Evolutionary conservation across 345 rosid genomes (phyloP).

Genomic region (Mercurialis annua): DNA sequence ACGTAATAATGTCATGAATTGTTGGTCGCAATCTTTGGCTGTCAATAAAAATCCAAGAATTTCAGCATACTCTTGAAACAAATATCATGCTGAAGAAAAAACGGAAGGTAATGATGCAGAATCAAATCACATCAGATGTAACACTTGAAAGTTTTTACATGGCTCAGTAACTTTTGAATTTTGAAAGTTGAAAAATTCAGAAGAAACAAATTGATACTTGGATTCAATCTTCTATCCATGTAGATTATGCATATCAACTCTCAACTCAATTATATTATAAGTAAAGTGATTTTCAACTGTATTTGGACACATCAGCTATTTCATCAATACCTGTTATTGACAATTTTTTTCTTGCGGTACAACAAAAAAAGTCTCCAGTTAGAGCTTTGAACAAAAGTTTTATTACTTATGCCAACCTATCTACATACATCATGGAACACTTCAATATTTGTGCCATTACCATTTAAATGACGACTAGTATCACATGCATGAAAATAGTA

Average conservation of each 20-base stretch:
- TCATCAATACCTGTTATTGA: too few relatives aligned
- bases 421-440: background rate
- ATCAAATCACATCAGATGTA: too few relatives aligned
- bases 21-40: conserved; percentile 96
- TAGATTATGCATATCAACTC: background rate
- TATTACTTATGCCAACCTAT: background rate
- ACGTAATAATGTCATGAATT: conserved; percentile 83
- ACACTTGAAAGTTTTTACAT: background rate
- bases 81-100: conserved; percentile 5
- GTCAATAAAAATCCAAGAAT: conserved; percentile 31
- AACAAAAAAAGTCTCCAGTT: too few relatives aligned
- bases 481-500: background rate
- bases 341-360: too few relatives aligned
- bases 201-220: background rate
- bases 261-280: background rate
- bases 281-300: background rate
- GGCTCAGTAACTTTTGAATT: background rate
- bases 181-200: too few relatives aligned
- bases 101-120: background rate
- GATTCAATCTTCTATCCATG: background rate
- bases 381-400: too few relatives aligned
- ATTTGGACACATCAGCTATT: background rate
- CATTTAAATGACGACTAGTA: background rate
- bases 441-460: background rate
- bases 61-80: background rate